Base-by-base conservation (phyloP, 1,284 basidiomycete genomes). In the Chalciporus sp. region DNA sequence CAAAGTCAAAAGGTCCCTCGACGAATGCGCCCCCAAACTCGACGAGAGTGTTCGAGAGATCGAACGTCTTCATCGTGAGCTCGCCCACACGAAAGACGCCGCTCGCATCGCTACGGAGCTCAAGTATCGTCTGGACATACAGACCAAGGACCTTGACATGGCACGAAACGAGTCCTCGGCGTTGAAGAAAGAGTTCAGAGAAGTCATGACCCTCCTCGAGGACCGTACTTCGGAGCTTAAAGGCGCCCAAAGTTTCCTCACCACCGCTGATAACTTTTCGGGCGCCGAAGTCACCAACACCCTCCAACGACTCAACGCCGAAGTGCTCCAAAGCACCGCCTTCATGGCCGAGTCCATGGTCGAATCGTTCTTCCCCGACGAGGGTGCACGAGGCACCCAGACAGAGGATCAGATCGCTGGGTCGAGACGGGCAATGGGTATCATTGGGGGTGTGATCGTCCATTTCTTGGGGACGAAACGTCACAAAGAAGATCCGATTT, bases 161-260 rank as follows among this genome's bases (percentile, higher is more conserved):
- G 65, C 69, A 8, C 64, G 67, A 23, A 62, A 71, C 12, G 69
- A 67, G 29, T 71, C 66, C 2, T 71, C 69, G 7, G 39, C 56
- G 7, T 43, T 72, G 50, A 67, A 58, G 42, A 70, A 51, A 42
- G 67, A 71, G 26, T 71, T 71, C 29, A 47, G 48, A 14, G 69
- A 69, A 27, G 35, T 72, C 10, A 10, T 20, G 42, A 51, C 62
- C 7, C 55, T 73, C 17, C 47, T 73, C 11, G 58, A 70, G 10
- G 63, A 70, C 26, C 65, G 73, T 9, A 73, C 69, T 17, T 64
- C 61, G 19, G 71, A 73, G 51, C 63, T 74, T 26, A 73, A 74
- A 51, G 72, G 68, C 27, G 72, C 69, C 10, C 72, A 72, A 52
- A 70, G 62, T 42, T 73, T 68, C 58, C 59, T 74, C 42, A 64